phyloP scores from a whole-genome alignment of 331 rosid species.

The Quercus lobata region DNA sequence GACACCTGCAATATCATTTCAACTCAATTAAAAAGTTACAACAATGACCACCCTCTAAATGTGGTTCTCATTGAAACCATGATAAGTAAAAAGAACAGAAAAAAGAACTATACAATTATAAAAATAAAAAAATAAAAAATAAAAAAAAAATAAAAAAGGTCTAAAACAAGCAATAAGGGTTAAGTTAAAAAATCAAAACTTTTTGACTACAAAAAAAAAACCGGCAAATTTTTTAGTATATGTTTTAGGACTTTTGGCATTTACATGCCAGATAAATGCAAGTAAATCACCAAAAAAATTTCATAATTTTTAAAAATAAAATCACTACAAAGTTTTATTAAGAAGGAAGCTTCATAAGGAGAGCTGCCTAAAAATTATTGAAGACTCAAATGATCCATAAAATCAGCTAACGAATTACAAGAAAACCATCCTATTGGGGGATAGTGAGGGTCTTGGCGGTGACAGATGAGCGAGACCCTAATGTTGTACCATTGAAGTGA shows the following conservation, averaged over 20 bases:
- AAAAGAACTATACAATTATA: background rate
- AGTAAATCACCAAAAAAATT: too few species aligned
- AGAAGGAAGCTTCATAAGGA: too few species aligned
- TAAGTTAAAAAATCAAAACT: background rate
- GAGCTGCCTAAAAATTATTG: too few species aligned
- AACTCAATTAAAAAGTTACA: constrained; percentile 21
- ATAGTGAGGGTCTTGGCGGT: too few species aligned
- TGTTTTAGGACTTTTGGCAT: background rate
- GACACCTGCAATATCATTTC: constrained; percentile 67
- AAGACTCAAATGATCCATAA: too few species aligned
- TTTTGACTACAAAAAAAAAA: background rate
- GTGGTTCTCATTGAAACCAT: constrained; percentile 3
- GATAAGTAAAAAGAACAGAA: background rate
- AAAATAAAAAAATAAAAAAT: too few species aligned
- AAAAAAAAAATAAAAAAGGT: background rate
- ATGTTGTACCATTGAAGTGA: too few species aligned
- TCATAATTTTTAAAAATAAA: too few species aligned
- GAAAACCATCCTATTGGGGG: too few species aligned
- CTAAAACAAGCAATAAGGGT: background rate
- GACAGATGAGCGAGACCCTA: too few species aligned
- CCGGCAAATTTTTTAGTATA: background rate
- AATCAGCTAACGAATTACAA: too few species aligned
- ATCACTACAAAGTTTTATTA: too few species aligned
- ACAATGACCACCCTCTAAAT: constrained; percentile 11
- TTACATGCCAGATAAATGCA: background rate